Evolutionary conservation across 176 grass and related monocot species (phyloP), one percentile per base, ranked within the genome.

Genomic region (Bolboschoenus planiculmis): DNA sequence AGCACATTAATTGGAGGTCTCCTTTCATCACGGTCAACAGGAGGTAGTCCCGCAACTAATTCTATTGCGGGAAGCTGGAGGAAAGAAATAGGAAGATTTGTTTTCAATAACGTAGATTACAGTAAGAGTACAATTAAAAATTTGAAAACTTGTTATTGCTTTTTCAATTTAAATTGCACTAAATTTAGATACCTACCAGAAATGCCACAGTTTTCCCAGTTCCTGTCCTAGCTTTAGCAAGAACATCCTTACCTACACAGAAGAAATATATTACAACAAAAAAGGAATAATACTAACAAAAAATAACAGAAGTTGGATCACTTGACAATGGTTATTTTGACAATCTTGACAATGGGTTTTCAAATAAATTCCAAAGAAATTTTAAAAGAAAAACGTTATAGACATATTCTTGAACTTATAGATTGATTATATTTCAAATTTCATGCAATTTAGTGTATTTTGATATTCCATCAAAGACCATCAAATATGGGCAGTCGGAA

Each of bases 151-250:
- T 50, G 23, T 5, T 15, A 44, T 21, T 72, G n/a, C n/a, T 43
- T 44, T 72, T 72, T 24, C 7, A 11, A 70, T 23, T 72, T 44
- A 23, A 24, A 81, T 55, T 68, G 13, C 82, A 46, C 18, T 56
- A 4, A 56, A 42, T 44, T 70, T 13, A 75, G 75, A 61, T 79
- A 88, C 58, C 92, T 73, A 97, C 96, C 87, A 98, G 90, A 83
- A 98, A 98, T 70, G 92, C 96, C 56, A 98, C 92, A 84, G 96
- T 98, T 91, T 98, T 95, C 59, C 96, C 96, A 18, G 92, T 98
- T 78, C 92, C 96, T 79, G 96, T 98, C 84, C 82, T 98, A 85
- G 96, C 96, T 92, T 95, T 98, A 46, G 96, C 96, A 58, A 98
- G 96, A 70, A 98, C 92, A 83, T 98, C 96, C 86, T 98, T 98